These are phyloP conservation scores for Emmonsiellopsis sp. DNA, from an alignment of 2,329 filamentous ascomycete species.

Conservation along the genomic window DNA sequence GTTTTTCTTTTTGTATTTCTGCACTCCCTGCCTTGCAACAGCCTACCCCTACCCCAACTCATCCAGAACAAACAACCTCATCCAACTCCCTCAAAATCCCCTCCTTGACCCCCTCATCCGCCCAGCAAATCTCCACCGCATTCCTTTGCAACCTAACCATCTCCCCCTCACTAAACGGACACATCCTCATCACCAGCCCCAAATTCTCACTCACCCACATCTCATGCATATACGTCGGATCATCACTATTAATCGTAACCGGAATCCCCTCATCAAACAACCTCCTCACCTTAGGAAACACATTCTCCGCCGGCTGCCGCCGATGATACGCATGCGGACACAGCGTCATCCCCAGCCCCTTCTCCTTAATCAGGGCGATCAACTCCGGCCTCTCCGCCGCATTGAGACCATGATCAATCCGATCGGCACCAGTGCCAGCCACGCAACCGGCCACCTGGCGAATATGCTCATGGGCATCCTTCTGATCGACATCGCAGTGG, in stretches of 20 bases:
- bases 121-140: neutral
- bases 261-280: conserved; percentile 10
- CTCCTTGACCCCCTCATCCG: no score
- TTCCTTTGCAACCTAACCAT: neutral
- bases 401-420: no score
- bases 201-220: neutral
- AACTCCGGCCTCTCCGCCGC: no score
- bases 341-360: no score
- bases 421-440: conserved; percentile 19
- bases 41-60: no score
- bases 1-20: no score
- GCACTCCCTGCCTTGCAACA: no score
- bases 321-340: no score
- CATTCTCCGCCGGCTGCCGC: no score
- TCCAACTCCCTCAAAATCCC: no score
- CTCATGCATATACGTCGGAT: neutral
- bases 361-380: no score
- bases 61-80: no score
- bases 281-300: conserved; percentile 30
- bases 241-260: neutral
- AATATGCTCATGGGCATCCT: conserved; percentile 39
- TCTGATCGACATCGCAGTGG: conserved; percentile 45
- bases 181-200: neutral
- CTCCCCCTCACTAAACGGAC: neutral
- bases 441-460: conserved; percentile 27